Evolutionary conservation across 257 asterid species (phyloP), one percentile per base, ranked within the genome.

Genomic region (Verbena officinalis): DNA sequence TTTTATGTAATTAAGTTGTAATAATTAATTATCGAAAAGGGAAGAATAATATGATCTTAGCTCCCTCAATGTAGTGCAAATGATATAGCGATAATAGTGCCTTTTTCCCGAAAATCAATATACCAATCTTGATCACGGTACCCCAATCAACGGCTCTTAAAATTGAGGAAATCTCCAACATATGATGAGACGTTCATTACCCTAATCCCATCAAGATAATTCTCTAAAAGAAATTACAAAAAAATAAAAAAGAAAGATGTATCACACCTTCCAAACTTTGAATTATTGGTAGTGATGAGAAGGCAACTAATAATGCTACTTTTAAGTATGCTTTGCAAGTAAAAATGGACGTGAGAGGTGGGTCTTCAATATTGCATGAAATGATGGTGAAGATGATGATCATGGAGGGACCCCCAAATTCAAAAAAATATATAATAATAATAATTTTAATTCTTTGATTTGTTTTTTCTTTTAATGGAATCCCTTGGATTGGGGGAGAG

Each of bases 321-420:
- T 77, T 77, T 79, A 84, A 73, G 79, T 75, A 53, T 82, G 81
- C 78, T 84, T 89, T 82, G 75, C 70, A 31, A 78, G 64, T 69
- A 44, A 70, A 70, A 73, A 55, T 75, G 87, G 83, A 82, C 73
- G 73, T 73, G 82, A 74, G 72, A 57, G 71, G 83, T 80, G 81
- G 77, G 80, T 62, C 86, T 78, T 72, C 42, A 39, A 74, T 50
- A 72, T 65, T 78, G 83, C 85, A 89, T 78, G 95, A 73, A 79
- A 86, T 86, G 86, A 89, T 86, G 78, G 63, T 58, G 74, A 83
- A 79, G 75, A 79, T 81, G 75, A 79, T 81, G 77, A 80, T 79
- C 75, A 64, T 77, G 81, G 90, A 42, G 96, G 97, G 96, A 77
- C 95, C 96, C 81, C 4, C n/a, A n/a, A n/a, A n/a, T n/a, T n/a